Evolutionary conservation across 495 filamentous ascomycete species (phyloP).

Genomic region (Paragyromitra xinjiangensis): DNA sequence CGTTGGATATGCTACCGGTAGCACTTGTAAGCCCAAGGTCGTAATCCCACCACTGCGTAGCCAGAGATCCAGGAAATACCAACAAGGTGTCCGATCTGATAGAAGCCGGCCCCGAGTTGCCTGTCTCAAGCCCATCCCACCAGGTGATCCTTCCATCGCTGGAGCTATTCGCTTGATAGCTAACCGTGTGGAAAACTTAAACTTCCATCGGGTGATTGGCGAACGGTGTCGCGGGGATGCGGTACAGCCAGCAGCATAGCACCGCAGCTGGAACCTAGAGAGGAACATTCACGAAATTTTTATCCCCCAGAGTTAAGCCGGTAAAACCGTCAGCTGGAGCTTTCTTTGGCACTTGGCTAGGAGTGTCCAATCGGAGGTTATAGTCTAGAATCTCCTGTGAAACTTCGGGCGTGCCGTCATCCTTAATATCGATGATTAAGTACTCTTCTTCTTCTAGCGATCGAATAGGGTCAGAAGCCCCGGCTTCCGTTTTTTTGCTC

Average conservation of each 20-base stretch:
- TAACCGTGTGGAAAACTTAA: background rate
- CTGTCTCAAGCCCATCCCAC: background rate
- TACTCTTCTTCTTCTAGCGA: conserved; percentile 16
- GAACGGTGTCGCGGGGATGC: background rate
- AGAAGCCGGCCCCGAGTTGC: background rate
- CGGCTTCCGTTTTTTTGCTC: background rate
- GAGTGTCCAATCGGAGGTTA: background rate
- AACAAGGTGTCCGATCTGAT: background rate
- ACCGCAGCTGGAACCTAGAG: background rate
- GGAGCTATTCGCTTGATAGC: background rate
- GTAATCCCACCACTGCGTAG: too few relatives aligned
- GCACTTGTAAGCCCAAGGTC: too few relatives aligned
- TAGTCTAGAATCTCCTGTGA: conserved; percentile 1
- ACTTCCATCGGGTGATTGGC: background rate
- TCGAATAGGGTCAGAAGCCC: background rate
- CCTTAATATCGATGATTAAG: conserved; percentile 25
- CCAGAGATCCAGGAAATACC: background rate
- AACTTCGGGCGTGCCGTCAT: conserved; percentile 17
- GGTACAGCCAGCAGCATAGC: background rate
- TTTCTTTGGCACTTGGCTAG: background rate
- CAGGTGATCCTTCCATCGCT: background rate
- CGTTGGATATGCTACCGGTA: too few relatives aligned
- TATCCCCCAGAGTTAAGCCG: background rate
- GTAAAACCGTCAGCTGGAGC: background rate
- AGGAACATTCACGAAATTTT: conserved; percentile 10